These are phyloP conservation scores for Hygrophorus pudorinus DNA, from an alignment of 768 basidiomycete species.

Conservation along the genomic window DNA sequence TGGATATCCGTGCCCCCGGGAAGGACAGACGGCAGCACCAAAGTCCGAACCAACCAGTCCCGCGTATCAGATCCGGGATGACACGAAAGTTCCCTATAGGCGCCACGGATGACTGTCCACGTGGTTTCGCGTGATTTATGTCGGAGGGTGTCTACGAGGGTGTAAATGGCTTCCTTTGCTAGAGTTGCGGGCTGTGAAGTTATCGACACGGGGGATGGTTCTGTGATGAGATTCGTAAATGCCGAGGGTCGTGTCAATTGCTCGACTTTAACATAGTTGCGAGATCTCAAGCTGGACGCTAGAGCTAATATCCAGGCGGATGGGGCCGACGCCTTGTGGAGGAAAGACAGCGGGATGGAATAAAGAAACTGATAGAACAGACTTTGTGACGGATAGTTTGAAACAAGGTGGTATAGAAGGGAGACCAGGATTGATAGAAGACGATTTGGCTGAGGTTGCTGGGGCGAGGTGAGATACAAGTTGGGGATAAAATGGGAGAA, in stretches of 20 bases:
- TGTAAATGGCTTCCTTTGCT: conserved; percentile 31
- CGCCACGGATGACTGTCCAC: conserved; percentile 50
- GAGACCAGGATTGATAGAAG: conserved; percentile 33
- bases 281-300: conserved; percentile 39
- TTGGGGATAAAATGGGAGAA: conserved; percentile 48
- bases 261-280: conserved; percentile 47
- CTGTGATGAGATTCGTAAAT: conserved; percentile 14
- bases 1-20: conserved; percentile 16
- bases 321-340: conserved; percentile 25
- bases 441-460: conserved; percentile 15
- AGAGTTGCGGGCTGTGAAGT: conserved; percentile 15
- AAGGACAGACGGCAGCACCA: conserved; percentile 33
- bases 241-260: conserved; percentile 25
- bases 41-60: conserved; percentile 37
- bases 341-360: conserved; percentile 28
- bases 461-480: conserved; percentile 25
- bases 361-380: conserved; percentile 37
- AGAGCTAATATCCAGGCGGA: conserved; percentile 44
- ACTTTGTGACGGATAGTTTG: conserved; percentile 56
- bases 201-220: not conserved
- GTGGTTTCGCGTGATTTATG: conserved; percentile 40
- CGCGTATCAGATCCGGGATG: conserved; percentile 27
- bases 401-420: conserved; percentile 47
- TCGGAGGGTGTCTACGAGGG: conserved; percentile 38
- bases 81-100: conserved; percentile 52